These are phyloP conservation scores for Citeromyces hawaiiensis DNA, from an alignment of 1,139 yeast genomes.

Conservation along the genomic window DNA sequence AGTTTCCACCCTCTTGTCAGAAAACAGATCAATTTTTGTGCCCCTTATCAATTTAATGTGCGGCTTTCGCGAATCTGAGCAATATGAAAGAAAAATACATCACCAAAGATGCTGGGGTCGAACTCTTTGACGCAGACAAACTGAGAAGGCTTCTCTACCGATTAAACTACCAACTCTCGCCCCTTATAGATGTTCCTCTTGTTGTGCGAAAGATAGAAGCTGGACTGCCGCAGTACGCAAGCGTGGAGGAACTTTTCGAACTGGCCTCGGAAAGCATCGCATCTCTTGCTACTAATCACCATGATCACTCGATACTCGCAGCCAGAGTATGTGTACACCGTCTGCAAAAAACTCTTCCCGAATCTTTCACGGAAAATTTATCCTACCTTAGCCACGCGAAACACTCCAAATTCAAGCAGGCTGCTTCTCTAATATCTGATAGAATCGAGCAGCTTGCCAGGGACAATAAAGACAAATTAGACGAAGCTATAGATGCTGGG, in stretches of 20 bases:
- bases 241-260: slow-evolving; percentile 19
- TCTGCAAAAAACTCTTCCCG: slow-evolving; percentile 18
- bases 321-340: slow-evolving; percentile 27
- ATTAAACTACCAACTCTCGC: not conserved
- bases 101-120: not conserved
- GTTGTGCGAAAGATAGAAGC: not conserved
- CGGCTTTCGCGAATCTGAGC: not conserved
- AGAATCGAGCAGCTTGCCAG: slow-evolving; percentile 19
- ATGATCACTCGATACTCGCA: slow-evolving; percentile 32
- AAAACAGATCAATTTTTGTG: not conserved
- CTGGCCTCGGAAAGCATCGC: slow-evolving; percentile 32
- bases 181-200: not conserved
- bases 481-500: slow-evolving; percentile 21
- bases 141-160: not conserved
- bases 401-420: slow-evolving; percentile 10
- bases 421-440: slow-evolving; percentile 14
- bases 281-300: slow-evolving; percentile 28
- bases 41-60: too few relatives aligned
- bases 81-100: not conserved
- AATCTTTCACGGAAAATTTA: slow-evolving; percentile 23
- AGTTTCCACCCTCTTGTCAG: too few relatives aligned
- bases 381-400: slow-evolving; percentile 11
- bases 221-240: not conserved
- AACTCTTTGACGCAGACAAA: not conserved
- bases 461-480: slow-evolving; percentile 19